Percentiles rank a stretch among this genome's conserved stretches.
phyloP scores from a whole-genome alignment of 2,329 filamentous ascomycete genomes.

The Fusarium sarcochroum region DNA sequence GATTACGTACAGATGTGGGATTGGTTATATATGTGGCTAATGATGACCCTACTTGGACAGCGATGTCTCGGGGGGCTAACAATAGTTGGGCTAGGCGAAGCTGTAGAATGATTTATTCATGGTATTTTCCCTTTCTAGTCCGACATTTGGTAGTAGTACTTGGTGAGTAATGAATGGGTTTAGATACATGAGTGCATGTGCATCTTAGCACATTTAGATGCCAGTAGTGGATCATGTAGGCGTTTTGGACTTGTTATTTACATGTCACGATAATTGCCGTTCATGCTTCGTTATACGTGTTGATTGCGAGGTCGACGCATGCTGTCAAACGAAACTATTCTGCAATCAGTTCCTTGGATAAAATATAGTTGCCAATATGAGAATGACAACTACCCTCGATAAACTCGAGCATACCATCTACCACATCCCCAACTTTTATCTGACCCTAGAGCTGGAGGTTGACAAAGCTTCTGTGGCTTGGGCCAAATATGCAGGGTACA shows the following conservation, averaged over 20 bases:
- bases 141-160: not conserved
- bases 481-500: not conserved
- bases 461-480: constrained; percentile 6
- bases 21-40: not conserved
- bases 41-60: constrained; percentile 4
- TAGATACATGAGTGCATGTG: not conserved
- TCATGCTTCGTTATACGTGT: too few relatives aligned
- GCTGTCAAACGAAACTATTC: too few relatives aligned
- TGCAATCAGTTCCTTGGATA: too few relatives aligned
- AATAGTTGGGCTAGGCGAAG: not conserved
- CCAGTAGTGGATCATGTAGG: too few relatives aligned
- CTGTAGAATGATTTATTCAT: constrained; percentile 8
- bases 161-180: not conserved
- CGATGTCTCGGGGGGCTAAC: not conserved
- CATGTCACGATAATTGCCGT: too few relatives aligned
- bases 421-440: not conserved
- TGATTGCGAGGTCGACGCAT: too few relatives aligned
- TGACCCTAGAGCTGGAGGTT: not conserved
- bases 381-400: too few relatives aligned
- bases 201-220: too few relatives aligned
- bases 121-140: not conserved
- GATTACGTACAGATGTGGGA: not conserved
- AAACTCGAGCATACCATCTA: too few relatives aligned
- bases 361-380: too few relatives aligned
- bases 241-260: too few relatives aligned